A percentile compares a stretch with the other conserved stretches of the same genome.
These are phyloP conservation scores for Hsuehochloa calcarea DNA, from an alignment of 176 grass and related monocot species.

Conservation along the genomic window DNA sequence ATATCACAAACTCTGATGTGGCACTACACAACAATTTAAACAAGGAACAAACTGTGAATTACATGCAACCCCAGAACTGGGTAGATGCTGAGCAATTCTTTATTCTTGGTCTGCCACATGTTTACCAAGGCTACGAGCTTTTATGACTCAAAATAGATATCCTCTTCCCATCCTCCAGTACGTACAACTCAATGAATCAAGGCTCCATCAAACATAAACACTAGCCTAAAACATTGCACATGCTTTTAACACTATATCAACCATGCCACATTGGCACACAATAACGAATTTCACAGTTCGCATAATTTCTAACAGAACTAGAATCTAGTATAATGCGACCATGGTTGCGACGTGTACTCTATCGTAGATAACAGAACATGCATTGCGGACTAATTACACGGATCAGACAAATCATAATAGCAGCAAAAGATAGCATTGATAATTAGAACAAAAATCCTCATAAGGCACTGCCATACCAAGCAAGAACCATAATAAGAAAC, in stretches of 20 bases:
- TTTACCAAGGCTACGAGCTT: neutral
- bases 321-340: neutral
- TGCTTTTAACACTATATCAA: neutral
- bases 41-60: neutral
- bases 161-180: neutral
- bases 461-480: neutral
- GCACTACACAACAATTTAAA: neutral
- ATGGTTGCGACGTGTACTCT: neutral
- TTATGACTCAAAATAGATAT: neutral
- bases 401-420: neutral
- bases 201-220: neutral
- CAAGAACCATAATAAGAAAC: constrained; percentile 9
- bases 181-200: neutral
- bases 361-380: neutral
- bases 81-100: neutral
- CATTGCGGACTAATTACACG: neutral
- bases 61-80: too few relatives aligned
- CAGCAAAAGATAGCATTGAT: neutral
- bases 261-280: neutral
- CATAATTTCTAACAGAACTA: neutral
- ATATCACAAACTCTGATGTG: neutral
- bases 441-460: constrained; percentile 32
- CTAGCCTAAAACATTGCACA: neutral
- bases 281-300: neutral
- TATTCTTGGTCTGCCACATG: neutral